Percentiles rank a stretch among this genome's conserved stretches.
Conservation (phyloP, 1,139 yeast genomes). For the Protomyces inouyei region DNA sequence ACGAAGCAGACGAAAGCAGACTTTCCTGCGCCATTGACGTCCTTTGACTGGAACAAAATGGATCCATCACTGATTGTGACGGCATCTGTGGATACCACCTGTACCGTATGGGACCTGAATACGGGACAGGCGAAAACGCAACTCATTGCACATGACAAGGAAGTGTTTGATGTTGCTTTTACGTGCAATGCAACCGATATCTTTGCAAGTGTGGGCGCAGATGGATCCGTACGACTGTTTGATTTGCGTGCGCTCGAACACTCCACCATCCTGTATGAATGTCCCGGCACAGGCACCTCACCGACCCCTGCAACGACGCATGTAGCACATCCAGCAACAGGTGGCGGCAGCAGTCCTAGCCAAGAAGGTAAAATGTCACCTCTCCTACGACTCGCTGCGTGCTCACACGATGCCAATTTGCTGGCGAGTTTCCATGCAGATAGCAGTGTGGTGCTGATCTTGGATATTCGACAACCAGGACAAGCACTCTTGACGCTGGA, state of each 20-base stretch:
- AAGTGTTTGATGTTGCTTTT: constrained; percentile 88
- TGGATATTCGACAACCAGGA: constrained; percentile 88
- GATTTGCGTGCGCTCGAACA: constrained; percentile 87
- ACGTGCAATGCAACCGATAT: constrained; percentile 68
- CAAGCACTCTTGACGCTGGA: constrained; percentile 64
- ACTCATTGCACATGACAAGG: constrained; percentile 91
- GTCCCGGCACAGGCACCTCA: not conserved
- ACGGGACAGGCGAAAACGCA: constrained; percentile 84
- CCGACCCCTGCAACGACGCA: not conserved
- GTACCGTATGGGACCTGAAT: constrained; percentile 88
- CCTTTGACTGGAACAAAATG: constrained; percentile 84
- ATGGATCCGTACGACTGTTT: constrained; percentile 88
- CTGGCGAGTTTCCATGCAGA: constrained; percentile 77
- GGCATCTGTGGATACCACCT: constrained; percentile 89
- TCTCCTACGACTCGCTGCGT: constrained; percentile 67
- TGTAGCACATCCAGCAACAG: not conserved
- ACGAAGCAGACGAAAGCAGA: constrained; percentile 17
- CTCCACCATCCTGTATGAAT: constrained; percentile 85
- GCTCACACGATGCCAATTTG: constrained; percentile 71
- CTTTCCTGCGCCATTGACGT: constrained; percentile 61
- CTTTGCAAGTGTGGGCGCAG: constrained; percentile 91
- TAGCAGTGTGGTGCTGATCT: constrained; percentile 59
- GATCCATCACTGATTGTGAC: constrained; percentile 73
- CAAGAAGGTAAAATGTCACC: constrained; percentile 48
- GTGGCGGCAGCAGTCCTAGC: constrained; percentile 39